Conservation (phyloP, 305 asterid genomes). For the Fraxinus floribunda region DNA sequence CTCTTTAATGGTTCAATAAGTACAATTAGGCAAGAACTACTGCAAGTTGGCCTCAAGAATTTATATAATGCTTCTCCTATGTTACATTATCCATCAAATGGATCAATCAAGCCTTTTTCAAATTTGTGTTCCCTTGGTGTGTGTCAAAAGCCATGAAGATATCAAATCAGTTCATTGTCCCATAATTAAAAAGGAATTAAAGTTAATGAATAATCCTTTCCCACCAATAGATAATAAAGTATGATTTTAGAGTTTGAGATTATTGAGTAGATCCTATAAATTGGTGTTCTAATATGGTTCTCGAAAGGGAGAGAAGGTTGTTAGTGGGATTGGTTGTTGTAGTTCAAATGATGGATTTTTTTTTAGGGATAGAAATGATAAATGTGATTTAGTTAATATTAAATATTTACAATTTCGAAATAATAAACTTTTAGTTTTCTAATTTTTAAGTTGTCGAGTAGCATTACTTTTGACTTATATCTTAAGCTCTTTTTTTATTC, state of each 20-base stretch:
- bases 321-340: neutral
- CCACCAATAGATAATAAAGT: neutral
- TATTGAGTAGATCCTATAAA: neutral
- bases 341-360: neutral
- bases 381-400: neutral
- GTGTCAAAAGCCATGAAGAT: conserved; percentile 20
- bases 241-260: neutral
- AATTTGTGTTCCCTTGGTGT: conserved; percentile 27
- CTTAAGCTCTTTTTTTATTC: too few species aligned
- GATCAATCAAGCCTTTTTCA: conserved; percentile 1
- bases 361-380: neutral
- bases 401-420: neutral
- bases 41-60: conserved; percentile 1
- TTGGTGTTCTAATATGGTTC: neutral
- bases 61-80: neutral
- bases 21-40: neutral
- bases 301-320: neutral
- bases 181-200: neutral
- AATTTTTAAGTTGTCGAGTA: neutral
- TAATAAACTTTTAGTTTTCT: neutral
- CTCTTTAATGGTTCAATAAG: neutral
- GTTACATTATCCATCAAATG: conserved; percentile 12
- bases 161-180: conserved; percentile 6
- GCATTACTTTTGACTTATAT: neutral
- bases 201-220: neutral